These are phyloP conservation scores for Cryphonectria parasitica DNA, from an alignment of 2,329 filamentous ascomycete species.

Conservation along the genomic window DNA sequence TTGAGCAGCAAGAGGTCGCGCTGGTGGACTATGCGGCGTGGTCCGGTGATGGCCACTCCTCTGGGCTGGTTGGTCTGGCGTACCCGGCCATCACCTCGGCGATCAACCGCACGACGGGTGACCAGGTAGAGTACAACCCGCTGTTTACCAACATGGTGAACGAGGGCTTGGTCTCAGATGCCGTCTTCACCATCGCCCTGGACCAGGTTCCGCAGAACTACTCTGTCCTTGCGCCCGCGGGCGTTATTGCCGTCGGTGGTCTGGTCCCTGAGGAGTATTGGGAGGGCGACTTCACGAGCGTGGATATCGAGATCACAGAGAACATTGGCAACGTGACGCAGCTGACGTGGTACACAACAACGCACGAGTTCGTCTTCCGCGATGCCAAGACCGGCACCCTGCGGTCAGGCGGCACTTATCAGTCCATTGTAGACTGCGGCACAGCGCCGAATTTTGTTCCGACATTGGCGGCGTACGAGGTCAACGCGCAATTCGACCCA, in stretches of 20 bases:
- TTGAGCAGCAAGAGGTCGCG: constrained; percentile 52
- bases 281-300: constrained; percentile 32
- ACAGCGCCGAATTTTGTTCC: constrained; percentile 57
- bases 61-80: constrained; percentile 55
- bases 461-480: constrained; percentile 49
- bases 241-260: constrained; percentile 52
- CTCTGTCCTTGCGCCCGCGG: constrained; percentile 32
- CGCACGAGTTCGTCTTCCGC: constrained; percentile 51
- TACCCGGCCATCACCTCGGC: constrained; percentile 47
- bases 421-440: constrained; percentile 56
- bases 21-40: constrained; percentile 55
- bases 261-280: constrained; percentile 47
- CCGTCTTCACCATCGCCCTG: constrained; percentile 51
- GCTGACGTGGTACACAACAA: constrained; percentile 41
- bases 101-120: constrained; percentile 53
- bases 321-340: constrained; percentile 50
- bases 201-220: constrained; percentile 46
- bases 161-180: constrained; percentile 48
- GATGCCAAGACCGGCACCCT: constrained; percentile 43
- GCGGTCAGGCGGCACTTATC: constrained; percentile 41
- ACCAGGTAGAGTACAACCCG: constrained; percentile 49
- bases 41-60: constrained; percentile 56
- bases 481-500: constrained; percentile 52
- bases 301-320: constrained; percentile 38
- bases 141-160: constrained; percentile 52